phyloP scores from a whole-genome alignment of 768 basidiomycete species.

The Steccherinum ochraceum region DNA sequence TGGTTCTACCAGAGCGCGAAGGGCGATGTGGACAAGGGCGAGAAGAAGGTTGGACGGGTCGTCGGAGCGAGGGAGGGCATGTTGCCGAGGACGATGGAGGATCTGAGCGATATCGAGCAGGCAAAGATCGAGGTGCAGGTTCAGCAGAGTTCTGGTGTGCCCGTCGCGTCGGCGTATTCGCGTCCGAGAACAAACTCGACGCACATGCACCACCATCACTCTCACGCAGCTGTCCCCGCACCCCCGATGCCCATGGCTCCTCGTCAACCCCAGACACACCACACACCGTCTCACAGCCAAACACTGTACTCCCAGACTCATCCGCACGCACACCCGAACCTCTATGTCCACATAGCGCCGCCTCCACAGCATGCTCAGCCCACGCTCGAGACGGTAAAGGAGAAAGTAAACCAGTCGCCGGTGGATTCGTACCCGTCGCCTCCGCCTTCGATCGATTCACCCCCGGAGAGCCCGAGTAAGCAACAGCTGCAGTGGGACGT shows the following conservation, averaged over 20 bases:
- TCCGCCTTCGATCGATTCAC: slow-evolving; percentile 33
- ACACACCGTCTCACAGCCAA: slow-evolving; percentile 7
- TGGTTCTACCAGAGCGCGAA: slow-evolving; percentile 98
- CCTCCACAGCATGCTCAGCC: slow-evolving; percentile 12
- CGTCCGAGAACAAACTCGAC: slow-evolving; percentile 11
- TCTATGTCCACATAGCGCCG: slow-evolving; percentile 24
- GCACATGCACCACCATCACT: slow-evolving; percentile 1
- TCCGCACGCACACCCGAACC: slow-evolving; percentile 17
- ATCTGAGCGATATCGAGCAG: slow-evolving; percentile 41
- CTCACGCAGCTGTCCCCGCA: slow-evolving; percentile 1
- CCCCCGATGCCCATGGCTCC: slow-evolving; percentile 3
- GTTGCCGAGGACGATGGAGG: slow-evolving; percentile 66
- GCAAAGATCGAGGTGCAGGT: slow-evolving; percentile 10
- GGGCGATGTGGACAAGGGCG: slow-evolving; percentile 86
- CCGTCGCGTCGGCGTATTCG: slow-evolving; percentile 15
- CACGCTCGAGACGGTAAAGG: slow-evolving; percentile 5
- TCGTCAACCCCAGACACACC: slow-evolving; percentile 1
- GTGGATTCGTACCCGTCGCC: slow-evolving; percentile 32
- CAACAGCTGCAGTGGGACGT: not conserved
- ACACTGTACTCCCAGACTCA: slow-evolving; percentile 20
- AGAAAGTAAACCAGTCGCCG: slow-evolving; percentile 12
- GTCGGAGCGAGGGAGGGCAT: slow-evolving; percentile 64
- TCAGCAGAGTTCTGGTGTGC: slow-evolving; percentile 5
- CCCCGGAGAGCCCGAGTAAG: slow-evolving; percentile 20
- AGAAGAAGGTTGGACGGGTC: slow-evolving; percentile 77